Evolutionary conservation across 352 stramenopile species (phyloP).

Genomic region (Globisporangium cylindrosporum): DNA sequence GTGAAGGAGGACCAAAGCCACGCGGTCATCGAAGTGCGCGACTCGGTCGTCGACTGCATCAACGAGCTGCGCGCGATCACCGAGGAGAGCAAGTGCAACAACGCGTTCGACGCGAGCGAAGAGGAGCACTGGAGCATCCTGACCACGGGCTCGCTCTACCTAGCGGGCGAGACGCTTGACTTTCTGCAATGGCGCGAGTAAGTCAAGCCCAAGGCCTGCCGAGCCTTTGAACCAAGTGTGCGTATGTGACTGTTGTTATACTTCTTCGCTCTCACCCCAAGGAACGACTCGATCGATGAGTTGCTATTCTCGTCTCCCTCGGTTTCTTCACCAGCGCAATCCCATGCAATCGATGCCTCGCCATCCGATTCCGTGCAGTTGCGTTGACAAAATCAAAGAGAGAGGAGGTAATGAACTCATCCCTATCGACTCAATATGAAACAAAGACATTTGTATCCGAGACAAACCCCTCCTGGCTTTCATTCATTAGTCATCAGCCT

Average conservation of each 20-base stretch:
- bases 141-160: conserved; percentile 75
- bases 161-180: conserved; percentile 61
- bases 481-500: background rate
- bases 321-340: conserved; percentile 4
- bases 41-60: conserved; percentile 63
- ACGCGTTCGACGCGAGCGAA: conserved; percentile 14
- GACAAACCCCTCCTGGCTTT: background rate
- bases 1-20: conserved; percentile 26
- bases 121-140: conserved; percentile 55
- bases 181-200: conserved; percentile 67
- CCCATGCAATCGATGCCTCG: conserved; percentile 12
- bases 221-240: background rate
- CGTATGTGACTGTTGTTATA: background rate
- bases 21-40: conserved; percentile 37
- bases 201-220: background rate
- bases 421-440: background rate
- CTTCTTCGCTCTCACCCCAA: too few species aligned
- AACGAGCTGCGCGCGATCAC: conserved; percentile 39
- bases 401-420: background rate
- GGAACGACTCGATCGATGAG: background rate
- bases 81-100: conserved; percentile 14
- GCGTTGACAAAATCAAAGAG: background rate
- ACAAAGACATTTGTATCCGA: background rate
- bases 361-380: conserved; percentile 12
- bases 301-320: background rate